Conservation (phyloP, 306 rosid genomes). For the Herpetospermum pedunculosum region DNA sequence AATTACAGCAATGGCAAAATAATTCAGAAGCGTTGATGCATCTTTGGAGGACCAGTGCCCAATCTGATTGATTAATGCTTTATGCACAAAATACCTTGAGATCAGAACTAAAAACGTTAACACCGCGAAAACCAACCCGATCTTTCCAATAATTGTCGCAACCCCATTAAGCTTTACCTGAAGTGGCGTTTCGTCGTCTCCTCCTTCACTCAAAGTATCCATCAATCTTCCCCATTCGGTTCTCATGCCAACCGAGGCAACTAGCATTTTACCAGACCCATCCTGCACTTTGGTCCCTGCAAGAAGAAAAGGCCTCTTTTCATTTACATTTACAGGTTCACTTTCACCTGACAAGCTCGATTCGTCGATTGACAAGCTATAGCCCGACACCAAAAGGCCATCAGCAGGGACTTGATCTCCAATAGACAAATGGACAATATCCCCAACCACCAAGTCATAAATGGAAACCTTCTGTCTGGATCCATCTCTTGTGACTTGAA, state of each 20-base stretch:
- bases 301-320: slow-evolving; percentile 46
- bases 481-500: slow-evolving; percentile 74
- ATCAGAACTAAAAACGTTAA: slow-evolving; percentile 64
- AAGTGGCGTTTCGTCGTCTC: slow-evolving; percentile 84
- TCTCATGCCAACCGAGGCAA: slow-evolving; percentile 73
- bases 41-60: slow-evolving; percentile 44
- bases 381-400: slow-evolving; percentile 65
- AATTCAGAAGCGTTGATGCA: slow-evolving; percentile 47
- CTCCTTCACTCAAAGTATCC: slow-evolving; percentile 74
- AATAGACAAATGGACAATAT: slow-evolving; percentile 55
- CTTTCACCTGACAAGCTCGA: slow-evolving; percentile 91
- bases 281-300: slow-evolving; percentile 77
- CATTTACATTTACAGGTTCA: slow-evolving; percentile 38
- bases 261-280: slow-evolving; percentile 80
- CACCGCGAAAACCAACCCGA: slow-evolving; percentile 66
- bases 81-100: slow-evolving; percentile 40
- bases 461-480: slow-evolving; percentile 60
- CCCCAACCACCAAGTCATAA: slow-evolving; percentile 74
- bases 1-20: slow-evolving; percentile 73
- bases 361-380: slow-evolving; percentile 55
- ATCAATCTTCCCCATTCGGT: slow-evolving; percentile 98
- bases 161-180: slow-evolving; percentile 93
- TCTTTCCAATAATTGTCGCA: slow-evolving; percentile 81
- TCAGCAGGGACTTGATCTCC: slow-evolving; percentile 89
- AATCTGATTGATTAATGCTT: slow-evolving; percentile 27